Evolutionary conservation across 164 flowering plant species (phyloP).

Genomic region (Vitis amurensis): DNA sequence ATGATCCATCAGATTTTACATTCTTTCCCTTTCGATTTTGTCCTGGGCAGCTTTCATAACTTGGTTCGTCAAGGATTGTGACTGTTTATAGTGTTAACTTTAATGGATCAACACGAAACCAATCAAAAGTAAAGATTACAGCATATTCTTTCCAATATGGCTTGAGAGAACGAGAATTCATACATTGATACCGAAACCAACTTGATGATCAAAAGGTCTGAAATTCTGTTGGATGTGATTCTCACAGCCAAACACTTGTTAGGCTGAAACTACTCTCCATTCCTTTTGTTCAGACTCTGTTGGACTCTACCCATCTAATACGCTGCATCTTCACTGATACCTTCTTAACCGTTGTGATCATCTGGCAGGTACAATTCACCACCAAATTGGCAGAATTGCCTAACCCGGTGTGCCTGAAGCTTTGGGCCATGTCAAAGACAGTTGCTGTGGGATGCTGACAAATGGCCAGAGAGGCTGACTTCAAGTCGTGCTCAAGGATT

Average conservation of each 20-base stretch:
- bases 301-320: too few species aligned
- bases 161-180: background rate
- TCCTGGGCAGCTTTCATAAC: too few species aligned
- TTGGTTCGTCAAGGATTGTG: too few species aligned
- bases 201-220: constrained; percentile 8
- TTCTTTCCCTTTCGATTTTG: too few species aligned
- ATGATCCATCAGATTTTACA: too few species aligned
- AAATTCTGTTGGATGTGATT: background rate
- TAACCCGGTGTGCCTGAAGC: constrained; percentile 82
- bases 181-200: constrained; percentile 20
- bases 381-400: constrained; percentile 75
- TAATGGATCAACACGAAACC: too few species aligned
- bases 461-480: constrained; percentile 82
- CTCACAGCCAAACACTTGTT: too few species aligned
- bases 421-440: constrained; percentile 38
- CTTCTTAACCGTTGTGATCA: background rate
- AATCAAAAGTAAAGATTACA: too few species aligned
- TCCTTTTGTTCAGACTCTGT: background rate
- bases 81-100: too few species aligned
- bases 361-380: constrained; percentile 72
- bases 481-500: constrained; percentile 78
- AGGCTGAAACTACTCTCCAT: too few species aligned
- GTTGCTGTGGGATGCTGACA: constrained; percentile 61
- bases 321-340: background rate
- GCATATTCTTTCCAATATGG: too few species aligned